Evolutionary conservation across 208 protist species (phyloP).

Genomic region (Endotrypanum monterogeii): DNA sequence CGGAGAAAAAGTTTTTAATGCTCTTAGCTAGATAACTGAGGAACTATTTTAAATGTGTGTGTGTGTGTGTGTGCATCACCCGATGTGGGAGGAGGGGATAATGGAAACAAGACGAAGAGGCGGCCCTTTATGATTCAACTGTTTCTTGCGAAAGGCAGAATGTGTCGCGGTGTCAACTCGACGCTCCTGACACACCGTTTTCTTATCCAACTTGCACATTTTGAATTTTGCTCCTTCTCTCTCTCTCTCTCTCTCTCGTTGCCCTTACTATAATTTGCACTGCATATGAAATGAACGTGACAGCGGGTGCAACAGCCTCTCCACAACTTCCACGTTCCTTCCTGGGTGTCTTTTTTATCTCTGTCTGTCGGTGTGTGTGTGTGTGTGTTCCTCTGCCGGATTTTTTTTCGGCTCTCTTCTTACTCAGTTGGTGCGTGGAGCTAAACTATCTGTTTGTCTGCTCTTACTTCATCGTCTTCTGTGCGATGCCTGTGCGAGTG

Average conservation of each 20-base stretch:
- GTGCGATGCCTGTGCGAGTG: slow-evolving; percentile 39
- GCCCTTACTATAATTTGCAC: too few species aligned
- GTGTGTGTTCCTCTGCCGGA: background rate
- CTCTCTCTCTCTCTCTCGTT: background rate
- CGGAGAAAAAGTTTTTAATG: too few species aligned
- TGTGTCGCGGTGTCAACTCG: too few species aligned
- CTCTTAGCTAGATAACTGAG: too few species aligned
- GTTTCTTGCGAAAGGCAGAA: too few species aligned
- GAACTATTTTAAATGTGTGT: too few species aligned
- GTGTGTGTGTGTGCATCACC: too few species aligned
- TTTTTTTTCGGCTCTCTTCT: background rate
- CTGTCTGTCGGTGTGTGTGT: background rate
- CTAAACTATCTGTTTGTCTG: background rate
- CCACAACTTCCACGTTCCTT: background rate
- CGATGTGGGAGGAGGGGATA: too few species aligned
- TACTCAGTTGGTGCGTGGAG: background rate
- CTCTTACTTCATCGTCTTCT: background rate
- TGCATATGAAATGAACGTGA: background rate
- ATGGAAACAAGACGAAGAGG: too few species aligned
- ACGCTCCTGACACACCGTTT: too few species aligned
- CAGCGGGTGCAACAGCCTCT: background rate
- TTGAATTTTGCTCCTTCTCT: background rate
- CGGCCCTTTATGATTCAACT: too few species aligned
- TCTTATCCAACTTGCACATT: background rate
- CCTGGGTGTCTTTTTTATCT: background rate